These are phyloP conservation scores for Neostapfia colusana DNA, from an alignment of 176 grass and related monocot species.

Conservation along the genomic window DNA sequence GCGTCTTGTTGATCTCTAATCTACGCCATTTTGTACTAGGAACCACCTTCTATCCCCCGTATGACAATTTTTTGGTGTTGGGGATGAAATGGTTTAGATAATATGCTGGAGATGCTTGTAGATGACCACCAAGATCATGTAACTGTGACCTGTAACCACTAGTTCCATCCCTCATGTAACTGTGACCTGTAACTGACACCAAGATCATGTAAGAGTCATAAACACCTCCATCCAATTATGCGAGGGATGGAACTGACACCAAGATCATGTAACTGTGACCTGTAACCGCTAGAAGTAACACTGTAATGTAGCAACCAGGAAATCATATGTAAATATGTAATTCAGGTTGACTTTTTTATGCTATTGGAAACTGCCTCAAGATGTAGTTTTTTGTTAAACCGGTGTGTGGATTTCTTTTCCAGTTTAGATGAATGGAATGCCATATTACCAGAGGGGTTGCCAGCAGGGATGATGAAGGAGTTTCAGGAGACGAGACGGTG, in stretches of 20 bases:
- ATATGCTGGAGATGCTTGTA: background rate
- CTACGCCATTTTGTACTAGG: background rate
- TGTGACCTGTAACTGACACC: no score
- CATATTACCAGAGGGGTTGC: constrained; percentile 82
- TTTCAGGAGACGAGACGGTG: constrained; percentile 91
- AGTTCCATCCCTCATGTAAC: no score
- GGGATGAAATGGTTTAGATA: background rate
- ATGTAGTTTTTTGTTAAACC: constrained; percentile 1
- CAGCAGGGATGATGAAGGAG: constrained; percentile 81
- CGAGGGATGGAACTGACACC: no score
- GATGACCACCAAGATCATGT: no score
- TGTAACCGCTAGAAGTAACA: background rate
- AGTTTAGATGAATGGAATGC: constrained; percentile 97
- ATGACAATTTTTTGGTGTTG: background rate
- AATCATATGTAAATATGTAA: background rate
- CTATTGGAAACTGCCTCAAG: background rate
- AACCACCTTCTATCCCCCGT: background rate
- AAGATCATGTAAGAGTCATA: no score
- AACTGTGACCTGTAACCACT: background rate
- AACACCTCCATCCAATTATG: no score
- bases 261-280: no score
- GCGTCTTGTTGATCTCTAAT: background rate
- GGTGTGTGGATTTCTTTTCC: constrained; percentile 23
- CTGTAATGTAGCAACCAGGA: background rate
- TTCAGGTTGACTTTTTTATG: background rate